These are phyloP conservation scores for Thinopyrum elongatum DNA, from an alignment of 176 grass and related monocot species.

Conservation along the genomic window DNA sequence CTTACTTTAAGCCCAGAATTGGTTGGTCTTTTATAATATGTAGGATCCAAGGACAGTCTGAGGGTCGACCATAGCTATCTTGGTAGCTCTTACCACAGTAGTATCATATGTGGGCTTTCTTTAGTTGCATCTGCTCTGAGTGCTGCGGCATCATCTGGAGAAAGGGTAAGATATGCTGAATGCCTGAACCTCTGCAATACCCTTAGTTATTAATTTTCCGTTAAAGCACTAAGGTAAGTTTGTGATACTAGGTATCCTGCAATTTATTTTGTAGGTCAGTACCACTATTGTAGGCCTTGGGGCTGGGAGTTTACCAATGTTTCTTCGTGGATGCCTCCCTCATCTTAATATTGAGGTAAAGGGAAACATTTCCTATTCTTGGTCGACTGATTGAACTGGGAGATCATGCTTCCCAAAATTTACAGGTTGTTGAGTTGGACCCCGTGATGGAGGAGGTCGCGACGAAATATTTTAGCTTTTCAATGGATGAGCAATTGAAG, in stretches of 20 bases:
- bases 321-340: constrained; percentile 83
- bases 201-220: not conserved
- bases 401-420: constrained; percentile 30
- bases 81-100: constrained; percentile 85
- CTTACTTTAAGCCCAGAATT: not conserved
- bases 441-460: constrained; percentile 74
- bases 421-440: constrained; percentile 89
- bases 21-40: constrained; percentile 11
- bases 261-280: constrained; percentile 54
- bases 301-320: constrained; percentile 95
- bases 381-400: not conserved
- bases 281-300: constrained; percentile 78
- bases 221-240: not conserved
- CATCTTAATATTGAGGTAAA: constrained; percentile 86
- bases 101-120: constrained; percentile 85
- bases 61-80: constrained; percentile 81
- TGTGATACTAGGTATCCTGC: constrained; percentile 7
- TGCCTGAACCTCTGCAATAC: not conserved
- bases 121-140: constrained; percentile 71
- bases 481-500: constrained; percentile 72
- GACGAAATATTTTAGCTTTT: constrained; percentile 73
- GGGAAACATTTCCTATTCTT: not conserved
- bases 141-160: constrained; percentile 45
- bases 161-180: constrained; percentile 57
- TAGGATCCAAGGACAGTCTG: constrained; percentile 61